Percentiles rank a stretch among this genome's conserved stretches.
Conservation (phyloP, 2,329 filamentous ascomycete genomes). For the Aspergillus floridensis region DNA sequence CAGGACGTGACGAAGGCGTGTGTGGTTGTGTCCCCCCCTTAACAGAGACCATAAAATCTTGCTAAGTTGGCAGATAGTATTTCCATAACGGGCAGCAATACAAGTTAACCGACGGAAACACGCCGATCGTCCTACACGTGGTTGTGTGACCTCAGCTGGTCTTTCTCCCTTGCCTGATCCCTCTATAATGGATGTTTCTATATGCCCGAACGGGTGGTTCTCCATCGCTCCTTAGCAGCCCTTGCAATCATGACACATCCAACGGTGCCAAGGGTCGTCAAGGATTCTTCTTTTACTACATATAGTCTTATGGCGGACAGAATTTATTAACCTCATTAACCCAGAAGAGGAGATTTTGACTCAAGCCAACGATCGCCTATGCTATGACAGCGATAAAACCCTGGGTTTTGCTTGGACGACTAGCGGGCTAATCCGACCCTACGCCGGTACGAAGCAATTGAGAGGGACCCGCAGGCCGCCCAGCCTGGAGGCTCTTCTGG, state of each 20-base stretch:
- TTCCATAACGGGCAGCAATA: neutral
- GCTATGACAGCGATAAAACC: constrained; percentile 1
- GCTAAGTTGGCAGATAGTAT: no score
- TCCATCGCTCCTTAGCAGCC: neutral
- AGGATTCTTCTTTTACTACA: neutral
- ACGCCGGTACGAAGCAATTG: neutral
- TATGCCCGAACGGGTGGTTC: neutral
- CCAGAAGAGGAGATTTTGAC: neutral
- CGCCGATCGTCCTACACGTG: neutral
- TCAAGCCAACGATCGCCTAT: neutral
- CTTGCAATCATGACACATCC: no score
- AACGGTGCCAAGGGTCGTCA: neutral
- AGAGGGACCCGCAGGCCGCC: no score
- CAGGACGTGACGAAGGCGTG: neutral
- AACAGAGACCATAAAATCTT: neutral
- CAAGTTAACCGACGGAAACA: neutral
- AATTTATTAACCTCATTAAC: no score
- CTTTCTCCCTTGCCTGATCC: neutral
- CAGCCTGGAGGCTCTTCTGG: no score
- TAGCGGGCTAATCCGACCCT: neutral
- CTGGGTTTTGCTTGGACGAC: neutral
- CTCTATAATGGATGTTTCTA: neutral
- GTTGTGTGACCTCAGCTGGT: neutral
- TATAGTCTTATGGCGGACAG: neutral
- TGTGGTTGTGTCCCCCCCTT: neutral